These are phyloP conservation scores for Rasamsonia emersonii DNA, from an alignment of 2,329 filamentous ascomycete genomes.

Conservation along the genomic window DNA sequence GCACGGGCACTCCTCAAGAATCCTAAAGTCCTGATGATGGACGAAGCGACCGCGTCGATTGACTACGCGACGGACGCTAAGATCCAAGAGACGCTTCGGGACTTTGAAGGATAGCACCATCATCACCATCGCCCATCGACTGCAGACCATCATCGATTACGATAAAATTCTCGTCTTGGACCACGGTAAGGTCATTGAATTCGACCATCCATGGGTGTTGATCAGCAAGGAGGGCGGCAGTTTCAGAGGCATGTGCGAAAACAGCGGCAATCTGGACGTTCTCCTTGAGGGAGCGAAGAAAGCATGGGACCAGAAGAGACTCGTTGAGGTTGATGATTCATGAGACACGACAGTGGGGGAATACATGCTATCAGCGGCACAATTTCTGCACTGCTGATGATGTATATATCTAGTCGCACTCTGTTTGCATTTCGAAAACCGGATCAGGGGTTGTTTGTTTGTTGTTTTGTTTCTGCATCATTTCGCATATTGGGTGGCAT, in stretches of 20 bases:
- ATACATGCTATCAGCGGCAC: too few relatives aligned
- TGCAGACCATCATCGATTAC: slow-evolving; percentile 96
- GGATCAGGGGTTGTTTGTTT: too few relatives aligned
- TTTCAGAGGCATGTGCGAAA: slow-evolving; percentile 62
- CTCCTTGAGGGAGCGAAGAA: slow-evolving; percentile 49
- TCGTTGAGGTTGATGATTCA: too few relatives aligned
- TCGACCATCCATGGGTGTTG: slow-evolving; percentile 78
- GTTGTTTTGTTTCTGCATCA: too few relatives aligned
- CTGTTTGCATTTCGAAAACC: too few relatives aligned
- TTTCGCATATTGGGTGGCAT: too few relatives aligned
- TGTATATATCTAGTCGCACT: too few relatives aligned
- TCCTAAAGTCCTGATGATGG: slow-evolving; percentile 94
- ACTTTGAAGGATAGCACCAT: slow-evolving; percentile 80
- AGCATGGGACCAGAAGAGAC: slow-evolving; percentile 41
- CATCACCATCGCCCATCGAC: slow-evolving; percentile 88
- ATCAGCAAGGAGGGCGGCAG: slow-evolving; percentile 60
- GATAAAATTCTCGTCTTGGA: slow-evolving; percentile 95
- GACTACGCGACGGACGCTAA: slow-evolving; percentile 93
- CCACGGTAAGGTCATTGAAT: slow-evolving; percentile 79
- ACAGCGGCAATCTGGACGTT: slow-evolving; percentile 53
- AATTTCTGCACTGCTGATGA: too few relatives aligned
- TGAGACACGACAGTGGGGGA: too few relatives aligned
- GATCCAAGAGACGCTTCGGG: slow-evolving; percentile 94
- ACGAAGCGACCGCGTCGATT: slow-evolving; percentile 95
- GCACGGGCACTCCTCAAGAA: slow-evolving; percentile 86